phyloP scores from a whole-genome alignment of 192 early-diverging fungal species.

The Coemansia sp. region DNA sequence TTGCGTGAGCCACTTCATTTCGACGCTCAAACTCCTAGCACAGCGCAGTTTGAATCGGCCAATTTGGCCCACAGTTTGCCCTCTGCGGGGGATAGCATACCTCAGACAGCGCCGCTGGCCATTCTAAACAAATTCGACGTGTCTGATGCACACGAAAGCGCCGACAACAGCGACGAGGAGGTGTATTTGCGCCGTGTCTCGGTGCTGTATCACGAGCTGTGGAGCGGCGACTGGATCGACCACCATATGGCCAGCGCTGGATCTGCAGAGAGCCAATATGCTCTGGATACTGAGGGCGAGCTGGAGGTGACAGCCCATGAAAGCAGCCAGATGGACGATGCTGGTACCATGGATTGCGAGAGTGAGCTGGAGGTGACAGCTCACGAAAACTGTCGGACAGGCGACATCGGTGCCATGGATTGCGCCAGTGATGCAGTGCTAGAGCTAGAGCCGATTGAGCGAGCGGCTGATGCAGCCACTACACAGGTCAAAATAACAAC shows the following conservation, averaged over 20 bases:
- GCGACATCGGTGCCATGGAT: not conserved
- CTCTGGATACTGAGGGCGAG: not conserved
- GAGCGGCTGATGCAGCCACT: constrained; percentile 1
- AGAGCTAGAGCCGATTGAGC: not conserved
- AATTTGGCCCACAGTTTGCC: not conserved
- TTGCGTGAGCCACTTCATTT: not conserved
- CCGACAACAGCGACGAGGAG: constrained; percentile 31
- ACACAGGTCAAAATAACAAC: not conserved
- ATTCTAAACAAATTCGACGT: not conserved
- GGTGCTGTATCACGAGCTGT: constrained; percentile 50
- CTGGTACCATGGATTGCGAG: not conserved
- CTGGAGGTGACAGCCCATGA: not conserved
- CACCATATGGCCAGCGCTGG: constrained; percentile 6
- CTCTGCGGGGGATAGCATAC: not conserved
- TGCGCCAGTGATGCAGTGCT: not conserved
- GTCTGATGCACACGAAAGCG: constrained; percentile 4
- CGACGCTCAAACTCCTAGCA: not conserved
- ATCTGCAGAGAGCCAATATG: not conserved
- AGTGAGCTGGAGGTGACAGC: not conserved
- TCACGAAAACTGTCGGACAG: not conserved
- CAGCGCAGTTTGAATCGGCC: not conserved
- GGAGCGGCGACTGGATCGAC: constrained; percentile 50
- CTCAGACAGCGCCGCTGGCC: not conserved
- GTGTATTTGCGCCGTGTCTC: constrained; percentile 50
- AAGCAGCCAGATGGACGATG: not conserved